Base-by-base conservation (phyloP, 331 rosid species). In the Telfairia occidentalis region DNA sequence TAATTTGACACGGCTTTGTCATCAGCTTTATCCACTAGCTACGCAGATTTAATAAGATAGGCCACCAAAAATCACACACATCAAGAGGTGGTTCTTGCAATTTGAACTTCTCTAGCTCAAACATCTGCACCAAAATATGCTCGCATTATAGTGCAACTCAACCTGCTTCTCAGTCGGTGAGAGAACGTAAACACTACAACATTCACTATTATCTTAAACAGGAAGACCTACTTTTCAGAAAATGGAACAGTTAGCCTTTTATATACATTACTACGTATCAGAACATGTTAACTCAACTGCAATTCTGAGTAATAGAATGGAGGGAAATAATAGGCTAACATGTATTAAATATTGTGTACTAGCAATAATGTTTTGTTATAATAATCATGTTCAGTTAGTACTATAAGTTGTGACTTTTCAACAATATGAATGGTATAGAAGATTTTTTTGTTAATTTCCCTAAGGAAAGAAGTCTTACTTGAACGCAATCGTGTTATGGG, bases 401-500 rank as follows among this genome's bases (percentile, higher is more conserved):
- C 7, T 30, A 1, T 48, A 19, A 71, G n/a, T 18, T 29, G 57
- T 42, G 73, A 42, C 24, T 24, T 69, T 45, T 45, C n/a, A 69
- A 26, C 38, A 13, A 3, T 43, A 8, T 28, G 60, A 46, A 48
- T 71, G 75, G 30, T 11, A 34, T 53, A 54, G 26, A 37, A 54
- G 28, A 23, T 15, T 37, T 2, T 54, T 21, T 52, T 53, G 3
- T 81, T 76, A 34, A 61, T 58, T 75, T 15, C 16, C 3, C 21
- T 16, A 18, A 60, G 66, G 71, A 78, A 24, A 32, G 66, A 32
- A 48, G 80, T 73, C 96, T 89, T 86, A 95, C 99, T 90, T 78
- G 94, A 70, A 66, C 90, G 99, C 72, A 58, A 73, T 79, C 99
- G 89, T 74, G 97, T 32, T 67, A 86, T 85, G 26, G 88, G 92